A percentile compares a stretch with the other conserved stretches of the same genome.
Evolutionary conservation across 2,329 filamentous ascomycete genomes (phyloP).

Genomic region (Xylaria sp.): DNA sequence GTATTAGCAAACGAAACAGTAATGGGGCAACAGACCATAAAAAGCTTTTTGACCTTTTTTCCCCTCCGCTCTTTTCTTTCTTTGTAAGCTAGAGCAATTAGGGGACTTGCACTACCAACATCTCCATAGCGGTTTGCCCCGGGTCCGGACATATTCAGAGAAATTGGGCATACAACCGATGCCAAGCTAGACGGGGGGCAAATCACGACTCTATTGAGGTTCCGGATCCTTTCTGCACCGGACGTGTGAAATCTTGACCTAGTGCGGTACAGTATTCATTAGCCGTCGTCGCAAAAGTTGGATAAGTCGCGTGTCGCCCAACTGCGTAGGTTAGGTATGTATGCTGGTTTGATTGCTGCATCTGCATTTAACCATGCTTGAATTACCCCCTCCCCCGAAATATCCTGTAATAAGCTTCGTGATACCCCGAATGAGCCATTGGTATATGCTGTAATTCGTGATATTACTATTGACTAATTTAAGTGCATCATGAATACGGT

Average conservation of each 20-base stretch:
- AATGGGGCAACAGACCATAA: background rate
- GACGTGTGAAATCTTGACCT: constrained; percentile 2
- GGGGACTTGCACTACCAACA: background rate
- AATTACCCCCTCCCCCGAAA: constrained; percentile 4
- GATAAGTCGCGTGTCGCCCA: background rate
- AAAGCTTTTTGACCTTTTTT: background rate
- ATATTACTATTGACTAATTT: constrained; percentile 9
- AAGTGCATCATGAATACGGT: background rate
- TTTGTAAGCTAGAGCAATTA: background rate
- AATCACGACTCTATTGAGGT: constrained; percentile 5
- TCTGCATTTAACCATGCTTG: constrained; percentile 30
- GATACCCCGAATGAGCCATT: constrained; percentile 18
- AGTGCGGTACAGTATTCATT: background rate
- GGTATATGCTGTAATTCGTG: constrained; percentile 2
- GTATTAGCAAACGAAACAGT: constrained; percentile 14
- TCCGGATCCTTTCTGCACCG: constrained; percentile 13
- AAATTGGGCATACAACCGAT: constrained; percentile 29
- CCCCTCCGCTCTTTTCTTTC: background rate
- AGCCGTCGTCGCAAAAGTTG: background rate
- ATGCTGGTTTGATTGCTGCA: constrained; percentile 25
- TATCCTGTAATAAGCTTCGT: constrained; percentile 6
- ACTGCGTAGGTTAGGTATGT: background rate
- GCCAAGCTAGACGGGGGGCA: constrained; percentile 9
- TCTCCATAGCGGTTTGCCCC: constrained; percentile 23
- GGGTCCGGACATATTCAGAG: constrained; percentile 25